Evolutionary conservation across 208 protist genomes (phyloP).

Genomic region (Leptomonas seymouri): DNA sequence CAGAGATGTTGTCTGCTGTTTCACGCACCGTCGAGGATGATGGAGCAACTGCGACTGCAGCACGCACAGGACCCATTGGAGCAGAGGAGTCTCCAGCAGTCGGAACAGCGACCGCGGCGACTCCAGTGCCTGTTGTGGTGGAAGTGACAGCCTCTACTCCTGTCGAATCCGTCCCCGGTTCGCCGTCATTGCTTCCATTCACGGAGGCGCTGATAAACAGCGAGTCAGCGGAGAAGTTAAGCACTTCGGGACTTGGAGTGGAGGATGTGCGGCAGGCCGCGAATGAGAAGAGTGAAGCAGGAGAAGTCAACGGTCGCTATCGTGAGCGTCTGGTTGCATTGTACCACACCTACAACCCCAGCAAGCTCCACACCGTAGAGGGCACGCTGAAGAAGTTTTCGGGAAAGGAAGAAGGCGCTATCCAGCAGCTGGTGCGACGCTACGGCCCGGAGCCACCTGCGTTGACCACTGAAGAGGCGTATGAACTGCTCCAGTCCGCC

Average conservation of each 20-base stretch:
- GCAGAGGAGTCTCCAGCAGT: no score
- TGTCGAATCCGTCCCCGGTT: not conserved
- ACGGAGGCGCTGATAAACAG: not conserved
- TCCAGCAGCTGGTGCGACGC: constrained; percentile 50
- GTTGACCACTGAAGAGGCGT: constrained; percentile 8
- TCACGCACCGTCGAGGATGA: not conserved
- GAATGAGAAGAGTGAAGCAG: not conserved
- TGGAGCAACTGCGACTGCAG: not conserved
- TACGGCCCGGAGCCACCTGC: constrained; percentile 56
- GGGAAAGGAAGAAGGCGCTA: constrained; percentile 58
- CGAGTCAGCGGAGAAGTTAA: not conserved
- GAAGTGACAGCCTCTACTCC: not conserved
- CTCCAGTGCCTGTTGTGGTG: not conserved
- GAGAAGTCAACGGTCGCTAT: constrained; percentile 16
- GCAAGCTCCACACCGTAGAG: constrained; percentile 52
- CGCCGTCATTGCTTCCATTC: not conserved
- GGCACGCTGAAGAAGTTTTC: constrained; percentile 46
- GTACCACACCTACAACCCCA: constrained; percentile 57
- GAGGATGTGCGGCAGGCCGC: not conserved
- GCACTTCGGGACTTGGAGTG: not conserved
- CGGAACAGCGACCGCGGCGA: no score
- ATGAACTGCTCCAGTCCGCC: constrained; percentile 6
- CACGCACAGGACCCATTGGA: not conserved
- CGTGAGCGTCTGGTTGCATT: constrained; percentile 51
- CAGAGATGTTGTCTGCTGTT: not conserved